Evolutionary conservation across 163 green algal genomes (phyloP).

Genomic region (Coccomyxa subellipsoidea): DNA sequence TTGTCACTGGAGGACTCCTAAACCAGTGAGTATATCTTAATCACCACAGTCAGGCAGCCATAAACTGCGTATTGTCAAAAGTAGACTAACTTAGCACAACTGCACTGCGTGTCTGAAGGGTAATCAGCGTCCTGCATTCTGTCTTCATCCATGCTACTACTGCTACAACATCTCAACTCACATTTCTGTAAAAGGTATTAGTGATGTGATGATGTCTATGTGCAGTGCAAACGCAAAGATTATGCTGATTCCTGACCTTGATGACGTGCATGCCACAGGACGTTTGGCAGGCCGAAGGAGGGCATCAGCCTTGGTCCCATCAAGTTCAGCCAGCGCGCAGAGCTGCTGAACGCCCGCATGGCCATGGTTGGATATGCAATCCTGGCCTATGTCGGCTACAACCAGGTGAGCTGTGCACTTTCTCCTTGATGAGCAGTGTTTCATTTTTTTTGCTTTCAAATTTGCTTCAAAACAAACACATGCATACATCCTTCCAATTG

Average conservation of each 20-base stretch:
- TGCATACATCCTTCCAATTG: too few species aligned
- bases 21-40: background rate
- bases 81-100: too few species aligned
- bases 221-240: too few species aligned
- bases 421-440: background rate
- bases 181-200: too few species aligned
- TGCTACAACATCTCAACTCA: too few species aligned
- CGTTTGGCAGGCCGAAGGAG: background rate
- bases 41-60: too few species aligned
- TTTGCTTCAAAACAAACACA: too few species aligned
- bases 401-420: background rate
- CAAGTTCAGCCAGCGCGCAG: slow-evolving; percentile 17
- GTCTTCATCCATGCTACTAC: too few species aligned
- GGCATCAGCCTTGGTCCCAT: slow-evolving; percentile 16
- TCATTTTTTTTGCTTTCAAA: too few species aligned
- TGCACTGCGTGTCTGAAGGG: too few species aligned
- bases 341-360: slow-evolving; percentile 18
- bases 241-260: background rate
- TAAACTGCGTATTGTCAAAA: too few species aligned
- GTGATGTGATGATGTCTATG: too few species aligned
- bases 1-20: background rate
- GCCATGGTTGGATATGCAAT: slow-evolving; percentile 14
- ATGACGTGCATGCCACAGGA: background rate
- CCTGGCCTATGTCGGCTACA: slow-evolving; percentile 4
- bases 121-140: background rate